phyloP scores from a whole-genome alignment of 1,284 basidiomycete genomes.

The Earliella scabrosa region DNA sequence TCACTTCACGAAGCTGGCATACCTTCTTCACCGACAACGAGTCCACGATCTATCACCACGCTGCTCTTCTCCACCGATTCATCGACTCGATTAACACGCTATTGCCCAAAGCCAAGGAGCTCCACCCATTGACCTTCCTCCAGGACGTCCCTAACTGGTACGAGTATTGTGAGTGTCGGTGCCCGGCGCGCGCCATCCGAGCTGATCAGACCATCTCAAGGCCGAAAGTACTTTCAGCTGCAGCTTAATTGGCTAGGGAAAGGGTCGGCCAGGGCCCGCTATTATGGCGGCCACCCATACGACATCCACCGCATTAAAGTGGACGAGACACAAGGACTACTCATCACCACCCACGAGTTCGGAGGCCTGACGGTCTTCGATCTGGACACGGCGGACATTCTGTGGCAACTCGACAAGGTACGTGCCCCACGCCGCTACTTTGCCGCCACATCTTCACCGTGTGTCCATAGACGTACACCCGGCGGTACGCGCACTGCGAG shows the following conservation, averaged over 20 bases:
- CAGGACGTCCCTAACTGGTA: conserved; percentile 51
- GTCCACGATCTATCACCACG: conserved; percentile 52
- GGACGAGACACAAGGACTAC: conserved; percentile 59
- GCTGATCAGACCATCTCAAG: conserved; percentile 36
- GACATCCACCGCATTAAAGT: conserved; percentile 74
- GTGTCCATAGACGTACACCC: conserved; percentile 51
- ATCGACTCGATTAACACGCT: conserved; percentile 34
- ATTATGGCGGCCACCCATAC: conserved; percentile 38
- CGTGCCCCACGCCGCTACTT: background rate
- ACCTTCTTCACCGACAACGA: conserved; percentile 50
- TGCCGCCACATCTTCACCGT: background rate
- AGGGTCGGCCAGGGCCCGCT: conserved; percentile 42
- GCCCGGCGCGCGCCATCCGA: background rate
- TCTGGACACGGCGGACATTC: conserved; percentile 45
- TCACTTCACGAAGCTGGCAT: conserved; percentile 49
- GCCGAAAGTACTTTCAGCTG: conserved; percentile 47
- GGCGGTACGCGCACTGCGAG: conserved; percentile 70
- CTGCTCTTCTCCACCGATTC: conserved; percentile 53
- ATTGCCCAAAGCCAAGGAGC: conserved; percentile 36
- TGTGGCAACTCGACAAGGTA: conserved; percentile 63
- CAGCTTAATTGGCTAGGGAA: conserved; percentile 61
- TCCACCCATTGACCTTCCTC: conserved; percentile 37
- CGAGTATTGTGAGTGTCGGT: conserved; percentile 55
- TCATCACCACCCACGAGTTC: conserved; percentile 56
- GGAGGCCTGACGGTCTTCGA: conserved; percentile 64